Evolutionary conservation across 345 rosid species (phyloP).

Genomic region (Noccaea caerulescens): DNA sequence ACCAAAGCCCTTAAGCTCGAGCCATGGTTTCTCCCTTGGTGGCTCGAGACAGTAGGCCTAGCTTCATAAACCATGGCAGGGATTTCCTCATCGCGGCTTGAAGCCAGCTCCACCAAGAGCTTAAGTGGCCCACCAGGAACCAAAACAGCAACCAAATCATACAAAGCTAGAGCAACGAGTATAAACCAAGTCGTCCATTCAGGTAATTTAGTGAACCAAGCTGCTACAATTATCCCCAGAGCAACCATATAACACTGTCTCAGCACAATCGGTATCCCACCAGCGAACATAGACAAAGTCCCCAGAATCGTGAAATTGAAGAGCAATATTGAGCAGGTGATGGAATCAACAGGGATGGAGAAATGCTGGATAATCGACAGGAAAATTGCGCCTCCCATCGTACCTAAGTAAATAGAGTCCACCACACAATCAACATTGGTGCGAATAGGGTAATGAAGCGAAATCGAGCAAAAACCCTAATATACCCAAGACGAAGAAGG

Average conservation of each 20-base stretch:
- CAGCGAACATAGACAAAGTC: slow-evolving; percentile 74
- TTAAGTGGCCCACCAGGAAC: slow-evolving; percentile 98
- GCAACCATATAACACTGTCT: slow-evolving; percentile 91
- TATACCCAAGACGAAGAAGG: slow-evolving; percentile 76
- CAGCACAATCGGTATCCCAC: slow-evolving; percentile 73
- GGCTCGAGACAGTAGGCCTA: slow-evolving; percentile 67
- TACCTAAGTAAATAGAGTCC: slow-evolving; percentile 46
- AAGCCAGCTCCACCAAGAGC: slow-evolving; percentile 87
- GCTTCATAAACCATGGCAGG: slow-evolving; percentile 97
- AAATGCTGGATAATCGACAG: slow-evolving; percentile 79
- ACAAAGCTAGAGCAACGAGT: slow-evolving; percentile 84
- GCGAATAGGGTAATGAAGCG: neutral
- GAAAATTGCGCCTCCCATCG: slow-evolving; percentile 93
- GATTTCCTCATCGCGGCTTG: slow-evolving; percentile 86
- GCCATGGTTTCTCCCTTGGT: slow-evolving; percentile 47
- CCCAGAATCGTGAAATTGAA: slow-evolving; percentile 90
- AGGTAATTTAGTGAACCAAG: slow-evolving; percentile 93
- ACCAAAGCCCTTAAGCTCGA: slow-evolving; percentile 64
- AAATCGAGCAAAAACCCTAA: slow-evolving; percentile 20
- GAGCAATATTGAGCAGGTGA: slow-evolving; percentile 69
- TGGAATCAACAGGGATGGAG: slow-evolving; percentile 80
- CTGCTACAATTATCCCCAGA: slow-evolving; percentile 84
- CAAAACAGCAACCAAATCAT: slow-evolving; percentile 91
- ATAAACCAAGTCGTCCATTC: slow-evolving; percentile 97
- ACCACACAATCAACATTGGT: slow-evolving; percentile 6